phyloP scores from a whole-genome alignment of 1,284 basidiomycete species.

The Peniophora sp. region DNA sequence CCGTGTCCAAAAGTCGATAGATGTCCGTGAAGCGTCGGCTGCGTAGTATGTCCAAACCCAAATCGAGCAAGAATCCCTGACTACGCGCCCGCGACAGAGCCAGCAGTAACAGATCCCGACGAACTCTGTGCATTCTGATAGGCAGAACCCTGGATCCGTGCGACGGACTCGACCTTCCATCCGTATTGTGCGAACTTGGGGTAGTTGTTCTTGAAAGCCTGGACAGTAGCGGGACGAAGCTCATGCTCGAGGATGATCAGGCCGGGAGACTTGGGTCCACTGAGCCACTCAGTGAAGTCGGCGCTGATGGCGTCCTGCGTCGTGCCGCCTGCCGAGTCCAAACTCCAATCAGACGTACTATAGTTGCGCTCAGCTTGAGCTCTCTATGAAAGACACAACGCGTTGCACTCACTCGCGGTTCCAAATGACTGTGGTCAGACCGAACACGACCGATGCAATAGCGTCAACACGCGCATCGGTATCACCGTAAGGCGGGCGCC shows the following conservation, averaged over 20 bases:
- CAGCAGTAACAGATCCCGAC: slow-evolving; percentile 1
- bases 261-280: slow-evolving; percentile 59
- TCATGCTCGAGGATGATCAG: slow-evolving; percentile 84
- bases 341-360: slow-evolving; percentile 64
- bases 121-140: slow-evolving; percentile 48
- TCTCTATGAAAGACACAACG: not conserved
- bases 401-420: slow-evolving; percentile 58
- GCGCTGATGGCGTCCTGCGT: slow-evolving; percentile 35
- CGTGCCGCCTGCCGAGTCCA: slow-evolving; percentile 30
- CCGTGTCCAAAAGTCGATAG: no score
- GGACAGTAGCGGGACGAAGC: slow-evolving; percentile 49
- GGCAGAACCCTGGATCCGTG: slow-evolving; percentile 36
- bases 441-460: slow-evolving; percentile 68
- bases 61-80: no score
- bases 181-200: slow-evolving; percentile 55
- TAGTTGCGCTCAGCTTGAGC: not conserved
- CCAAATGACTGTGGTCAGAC: slow-evolving; percentile 68
- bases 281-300: slow-evolving; percentile 49
- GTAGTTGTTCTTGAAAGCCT: slow-evolving; percentile 64
- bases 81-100: no score
- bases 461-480: slow-evolving; percentile 65
- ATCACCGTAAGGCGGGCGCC: slow-evolving; percentile 78
- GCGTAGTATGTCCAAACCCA: no score
- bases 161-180: slow-evolving; percentile 59
- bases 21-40: no score